These are phyloP conservation scores for Colletotrichum theobromicola DNA, from an alignment of 2,329 filamentous ascomycete genomes.

Conservation along the genomic window DNA sequence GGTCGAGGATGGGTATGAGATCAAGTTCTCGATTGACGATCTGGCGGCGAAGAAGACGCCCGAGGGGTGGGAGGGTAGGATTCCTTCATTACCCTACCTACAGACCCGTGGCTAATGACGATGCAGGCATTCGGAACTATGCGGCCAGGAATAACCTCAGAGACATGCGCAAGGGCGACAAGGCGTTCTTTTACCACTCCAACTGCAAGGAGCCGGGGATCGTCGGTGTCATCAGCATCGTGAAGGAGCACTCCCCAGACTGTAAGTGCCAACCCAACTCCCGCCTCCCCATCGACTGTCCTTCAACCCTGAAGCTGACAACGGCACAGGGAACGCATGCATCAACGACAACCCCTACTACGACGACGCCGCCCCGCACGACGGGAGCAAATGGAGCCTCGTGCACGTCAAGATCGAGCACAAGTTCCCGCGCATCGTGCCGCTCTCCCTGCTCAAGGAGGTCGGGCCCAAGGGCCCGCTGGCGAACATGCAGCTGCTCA, in stretches of 20 bases:
- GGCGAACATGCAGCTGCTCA: slow-evolving; percentile 78
- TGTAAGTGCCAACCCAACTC: slow-evolving; percentile 51
- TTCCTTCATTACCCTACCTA: not conserved
- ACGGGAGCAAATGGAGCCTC: slow-evolving; percentile 74
- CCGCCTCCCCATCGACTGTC: too few species aligned
- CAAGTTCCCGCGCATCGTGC: slow-evolving; percentile 69
- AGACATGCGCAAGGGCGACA: slow-evolving; percentile 88
- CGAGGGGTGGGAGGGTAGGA: slow-evolving; percentile 87
- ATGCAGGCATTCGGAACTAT: slow-evolving; percentile 17
- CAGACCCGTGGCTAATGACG: not conserved
- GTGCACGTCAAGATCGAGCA: slow-evolving; percentile 88
- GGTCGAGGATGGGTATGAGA: slow-evolving; percentile 84
- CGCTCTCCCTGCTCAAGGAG: slow-evolving; percentile 74
- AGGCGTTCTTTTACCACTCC: slow-evolving; percentile 97
- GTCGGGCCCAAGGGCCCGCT: slow-evolving; percentile 68
- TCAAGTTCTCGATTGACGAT: slow-evolving; percentile 95
- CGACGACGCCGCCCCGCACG: slow-evolving; percentile 72
- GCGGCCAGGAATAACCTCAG: slow-evolving; percentile 85
- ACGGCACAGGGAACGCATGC: slow-evolving; percentile 19
- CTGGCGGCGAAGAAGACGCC: slow-evolving; percentile 73
- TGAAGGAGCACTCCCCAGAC: slow-evolving; percentile 82
- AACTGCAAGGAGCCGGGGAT: slow-evolving; percentile 91
- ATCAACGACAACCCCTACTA: slow-evolving; percentile 73
- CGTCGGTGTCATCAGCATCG: slow-evolving; percentile 87
- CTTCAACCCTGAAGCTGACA: not conserved